phyloP scores from a whole-genome alignment of 257 asterid species.

The Solanum raphanifolium region DNA sequence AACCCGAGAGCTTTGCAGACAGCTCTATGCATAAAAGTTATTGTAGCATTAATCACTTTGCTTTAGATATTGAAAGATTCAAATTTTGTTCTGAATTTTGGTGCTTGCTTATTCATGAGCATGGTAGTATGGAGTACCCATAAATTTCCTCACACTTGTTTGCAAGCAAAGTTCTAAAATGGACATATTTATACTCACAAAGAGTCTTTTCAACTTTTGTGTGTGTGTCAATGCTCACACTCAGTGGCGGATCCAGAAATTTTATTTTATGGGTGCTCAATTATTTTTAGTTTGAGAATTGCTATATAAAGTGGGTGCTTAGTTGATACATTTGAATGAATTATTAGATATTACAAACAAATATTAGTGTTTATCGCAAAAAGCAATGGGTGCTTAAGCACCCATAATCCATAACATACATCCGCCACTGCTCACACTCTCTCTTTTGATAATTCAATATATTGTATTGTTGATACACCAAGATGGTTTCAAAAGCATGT shows the following conservation, averaged over 20 bases:
- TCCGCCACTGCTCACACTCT: background rate
- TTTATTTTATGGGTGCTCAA: no score
- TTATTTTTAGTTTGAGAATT: no score
- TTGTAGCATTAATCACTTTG: background rate
- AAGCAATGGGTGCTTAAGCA: no score
- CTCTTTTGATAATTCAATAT: background rate
- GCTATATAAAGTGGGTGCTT: no score
- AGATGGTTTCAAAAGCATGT: background rate
- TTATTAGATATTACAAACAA: no score
- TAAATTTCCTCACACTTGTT: background rate
- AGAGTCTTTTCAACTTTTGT: background rate
- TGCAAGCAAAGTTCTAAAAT: background rate
- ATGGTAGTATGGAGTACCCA: background rate
- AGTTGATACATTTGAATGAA: no score
- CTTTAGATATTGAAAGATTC: background rate
- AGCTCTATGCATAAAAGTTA: background rate
- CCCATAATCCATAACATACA: no score
- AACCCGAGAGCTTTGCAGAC: background rate
- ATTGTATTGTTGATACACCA: background rate
- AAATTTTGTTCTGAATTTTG: background rate
- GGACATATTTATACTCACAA: background rate
- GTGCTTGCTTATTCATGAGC: background rate
- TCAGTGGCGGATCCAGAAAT: no score
- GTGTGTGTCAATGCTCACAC: background rate
- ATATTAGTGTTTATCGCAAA: no score